Evolutionary conservation across 257 asterid genomes (phyloP), one percentile per base, ranked within the genome.

Genomic region (Knoxia roxburghii): DNA sequence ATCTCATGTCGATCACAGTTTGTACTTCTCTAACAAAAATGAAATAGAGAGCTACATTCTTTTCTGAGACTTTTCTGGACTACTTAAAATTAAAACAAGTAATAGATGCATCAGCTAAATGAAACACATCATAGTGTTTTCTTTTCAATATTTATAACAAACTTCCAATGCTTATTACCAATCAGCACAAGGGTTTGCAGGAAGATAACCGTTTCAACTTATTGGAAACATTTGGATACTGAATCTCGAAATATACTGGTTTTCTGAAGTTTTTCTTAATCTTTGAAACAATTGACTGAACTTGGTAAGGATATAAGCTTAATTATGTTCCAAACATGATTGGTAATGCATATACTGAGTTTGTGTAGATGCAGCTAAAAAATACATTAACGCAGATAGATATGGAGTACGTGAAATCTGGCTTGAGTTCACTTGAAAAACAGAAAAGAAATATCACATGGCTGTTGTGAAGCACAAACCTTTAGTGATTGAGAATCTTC

Each of bases 401-500:
- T 7, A 33, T 54, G 32, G 14, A 40, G 41, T n/a, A 53, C 14
- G 24, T 54, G 67, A 32, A 7, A 63, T 49, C 48, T 6, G 39
- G 49, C 39, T 49, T 23, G 7, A 49, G 32, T 48, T 30, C 30
- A 49, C 29, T 7, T 35, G 35, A 29, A 50, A 48, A 50, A 27
- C 7, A 43, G 59, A 65, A 4, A 21, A 54, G 50, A 50, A 33
- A 35, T 14, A 61, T 45, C 41, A 51, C 6, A 29, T 30, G 64
- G 24, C 27, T 6, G 29, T 15, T 11, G 21, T 58, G 64, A 57
- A 67, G 40, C 48, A 43, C 61, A 41, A 82, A 94, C 97, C 99
- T 90, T 94, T 45, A 82, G 85, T 60, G 65, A 60, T 80, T 86
- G 84, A 48, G 95, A 65, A 72, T 79, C 80, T 76, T 80, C 83